Evolutionary conservation across 2,329 filamentous ascomycete species (phyloP).

Genomic region (Geosmithia flava): DNA sequence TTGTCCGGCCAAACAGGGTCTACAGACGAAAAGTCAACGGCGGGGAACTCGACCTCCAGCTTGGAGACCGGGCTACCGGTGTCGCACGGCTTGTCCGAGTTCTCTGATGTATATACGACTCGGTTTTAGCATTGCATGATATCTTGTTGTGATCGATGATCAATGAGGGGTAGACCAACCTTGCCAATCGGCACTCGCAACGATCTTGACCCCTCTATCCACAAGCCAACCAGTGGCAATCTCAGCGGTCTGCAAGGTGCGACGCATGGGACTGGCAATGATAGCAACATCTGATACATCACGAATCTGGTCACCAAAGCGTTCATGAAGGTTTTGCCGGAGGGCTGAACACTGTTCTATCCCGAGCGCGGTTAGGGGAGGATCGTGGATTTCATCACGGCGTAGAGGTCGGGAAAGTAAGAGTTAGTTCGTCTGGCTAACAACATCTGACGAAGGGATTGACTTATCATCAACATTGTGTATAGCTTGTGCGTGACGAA

Average conservation of each 20-base stretch:
- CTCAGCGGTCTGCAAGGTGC: conserved; percentile 52
- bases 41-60: conserved; percentile 36
- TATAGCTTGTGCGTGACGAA: conserved; percentile 74
- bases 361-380: conserved; percentile 35
- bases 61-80: conserved; percentile 35
- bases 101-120: conserved; percentile 24
- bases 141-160: background rate
- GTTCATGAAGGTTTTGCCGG: conserved; percentile 25
- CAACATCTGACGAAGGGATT: background rate
- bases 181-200: conserved; percentile 53
- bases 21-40: conserved; percentile 41
- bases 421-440: conserved; percentile 4
- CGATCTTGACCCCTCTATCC: conserved; percentile 37
- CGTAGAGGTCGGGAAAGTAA: conserved; percentile 19
- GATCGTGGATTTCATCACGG: conserved; percentile 36
- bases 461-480: conserved; percentile 41
- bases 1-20: conserved; percentile 54
- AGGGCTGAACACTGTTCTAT: conserved; percentile 33
- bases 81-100: conserved; percentile 46
- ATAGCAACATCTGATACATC: conserved; percentile 29
- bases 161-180: conserved; percentile 23
- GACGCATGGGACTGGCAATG: conserved; percentile 51
- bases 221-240: conserved; percentile 46
- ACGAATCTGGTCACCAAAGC: conserved; percentile 15
- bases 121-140: background rate